Base-by-base conservation (phyloP, 225 moss, liverwort and hornwort genomes). In the Polytrichum commune region DNA sequence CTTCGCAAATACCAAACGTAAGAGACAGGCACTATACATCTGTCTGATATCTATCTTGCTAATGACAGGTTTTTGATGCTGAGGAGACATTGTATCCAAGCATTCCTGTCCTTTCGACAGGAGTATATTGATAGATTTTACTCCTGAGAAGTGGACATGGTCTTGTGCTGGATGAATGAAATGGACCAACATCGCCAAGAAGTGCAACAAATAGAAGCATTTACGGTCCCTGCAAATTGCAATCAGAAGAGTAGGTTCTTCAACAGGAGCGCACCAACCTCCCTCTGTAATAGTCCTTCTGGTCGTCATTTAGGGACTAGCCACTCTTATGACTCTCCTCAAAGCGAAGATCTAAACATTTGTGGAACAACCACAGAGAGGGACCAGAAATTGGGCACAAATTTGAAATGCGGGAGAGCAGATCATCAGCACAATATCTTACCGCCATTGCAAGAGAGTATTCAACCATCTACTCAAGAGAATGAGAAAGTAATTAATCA, bases 131-230 rank as follows among this genome's bases (percentile, higher is more conserved):
- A 46, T 46, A 46, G 16, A 46, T 46, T 3, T 38, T 46, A 13
- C 13, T 46, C 16, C 4, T 58, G 58, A 24, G 58, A n/a, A 58
- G 58, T 20, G 58, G 58, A 58, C 58, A 58, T 58, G 58, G 58
- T 58, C 58, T 24, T 58, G 58, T 55, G 54, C 54, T 26, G 68
- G 68, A 68, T 68, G 53, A 53, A 68, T 24, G 25, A 68, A 68
- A 54, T 68, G 53, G 68, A 68, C 68, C 68, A 68, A 68, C 53
- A 54, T 26, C 19, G 27, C 53, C 53, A 55, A 5, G 54, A 68
- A 24, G 54, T 66, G 68, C 53, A 68, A 27, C 18, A 53, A 19
- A 25, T 54, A 27, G 18, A 26, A 68, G 68, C 25, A 19, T 26
- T n/a, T 22, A 54, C 25, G 24, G 29, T 19, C 22, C 30, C 18